Evolutionary conservation across 768 basidiomycete species (phyloP), one percentile per base, ranked within the genome.

Genomic region (Boletus tomentosulus): DNA sequence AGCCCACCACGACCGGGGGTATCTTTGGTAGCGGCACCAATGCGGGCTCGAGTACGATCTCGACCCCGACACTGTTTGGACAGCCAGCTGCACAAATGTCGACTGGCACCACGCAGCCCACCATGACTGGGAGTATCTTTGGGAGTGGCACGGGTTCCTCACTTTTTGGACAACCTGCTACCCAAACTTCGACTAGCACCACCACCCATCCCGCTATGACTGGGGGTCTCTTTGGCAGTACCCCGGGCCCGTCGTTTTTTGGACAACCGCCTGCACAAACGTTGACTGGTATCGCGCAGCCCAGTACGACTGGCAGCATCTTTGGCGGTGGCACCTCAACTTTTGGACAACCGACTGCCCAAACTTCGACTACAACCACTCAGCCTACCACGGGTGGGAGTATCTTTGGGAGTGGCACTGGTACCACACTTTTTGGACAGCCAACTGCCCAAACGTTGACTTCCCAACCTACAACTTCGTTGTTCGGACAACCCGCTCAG

Each of bases 191-290:
- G 27, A n/a, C 25, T 7, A 27, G 10, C 13, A 48, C 53, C 7
- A 33, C 48, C 8, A 28, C 48, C 1, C 59, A 65, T 10, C 35
- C 43, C 3, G n/a, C 44, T 15, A 12, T 50, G 6, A 46, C 51
- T n/a, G 55, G 63, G 24, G 13, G 35, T 41, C 49, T 53, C 27
- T 63, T 64, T n/a, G 59, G 62, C 3, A n/a, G 50, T 30, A 16
- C 65, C 25, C 57, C 57, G 12, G 51, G 67, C 22, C 59, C 68
- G n/a, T 61, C 59, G 8, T 62, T 72, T 43, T 76, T 74, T 47
- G 70, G 70, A 33, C 70, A 64, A 37, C 53, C 59, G 15, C 51
- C 51, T 15, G 5, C 49, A 33, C 65, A 61, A 60, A 39, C 16
- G 3, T 46, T n/a, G n/a, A 12, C n/a, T 31, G n/a, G 24, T 31